Percentiles rank a stretch among this genome's conserved stretches.
Evolutionary conservation across 2,329 filamentous ascomycete species (phyloP).

Genomic region (Aureobasidium sp.): DNA sequence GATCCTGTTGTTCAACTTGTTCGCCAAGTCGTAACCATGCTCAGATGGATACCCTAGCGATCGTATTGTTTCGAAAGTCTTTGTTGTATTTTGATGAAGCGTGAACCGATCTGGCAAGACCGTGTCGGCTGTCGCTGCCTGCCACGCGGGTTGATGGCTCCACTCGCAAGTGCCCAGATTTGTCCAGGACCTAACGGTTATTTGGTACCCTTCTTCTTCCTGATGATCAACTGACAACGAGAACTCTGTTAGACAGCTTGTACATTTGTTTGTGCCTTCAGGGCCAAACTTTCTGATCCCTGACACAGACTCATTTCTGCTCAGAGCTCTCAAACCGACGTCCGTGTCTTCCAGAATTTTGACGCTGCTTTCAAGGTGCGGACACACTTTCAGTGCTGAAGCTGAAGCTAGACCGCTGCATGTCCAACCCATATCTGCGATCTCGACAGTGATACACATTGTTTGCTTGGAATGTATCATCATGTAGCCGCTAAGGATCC

Average conservation of each 20-base stretch:
- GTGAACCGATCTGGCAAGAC: not conserved
- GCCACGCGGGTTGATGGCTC: not conserved
- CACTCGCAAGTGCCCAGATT: not conserved
- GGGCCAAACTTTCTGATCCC: not conserved
- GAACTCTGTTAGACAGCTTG: not conserved
- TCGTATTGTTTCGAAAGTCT: not conserved
- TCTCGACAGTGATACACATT: not conserved
- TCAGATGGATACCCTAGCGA: not conserved
- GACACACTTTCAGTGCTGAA: not conserved
- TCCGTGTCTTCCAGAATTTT: not conserved
- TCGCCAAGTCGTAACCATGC: not conserved
- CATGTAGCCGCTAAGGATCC: not conserved
- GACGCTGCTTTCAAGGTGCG: not conserved
- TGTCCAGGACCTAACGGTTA: not conserved
- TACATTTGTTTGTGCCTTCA: not conserved
- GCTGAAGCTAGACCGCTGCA: not conserved
- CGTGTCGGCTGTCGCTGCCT: not conserved
- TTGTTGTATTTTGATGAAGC: not conserved
- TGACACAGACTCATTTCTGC: not conserved
- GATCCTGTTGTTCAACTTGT: not conserved
- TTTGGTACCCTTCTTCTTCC: not conserved
- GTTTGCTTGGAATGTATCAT: not conserved
- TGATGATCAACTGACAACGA: not conserved
- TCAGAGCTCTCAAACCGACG: not conserved
- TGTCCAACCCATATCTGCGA: not conserved